Evolutionary conservation across 139 green algal genomes (phyloP), one percentile per base, ranked within the genome.

Genomic region (Dunaliella sp.): DNA sequence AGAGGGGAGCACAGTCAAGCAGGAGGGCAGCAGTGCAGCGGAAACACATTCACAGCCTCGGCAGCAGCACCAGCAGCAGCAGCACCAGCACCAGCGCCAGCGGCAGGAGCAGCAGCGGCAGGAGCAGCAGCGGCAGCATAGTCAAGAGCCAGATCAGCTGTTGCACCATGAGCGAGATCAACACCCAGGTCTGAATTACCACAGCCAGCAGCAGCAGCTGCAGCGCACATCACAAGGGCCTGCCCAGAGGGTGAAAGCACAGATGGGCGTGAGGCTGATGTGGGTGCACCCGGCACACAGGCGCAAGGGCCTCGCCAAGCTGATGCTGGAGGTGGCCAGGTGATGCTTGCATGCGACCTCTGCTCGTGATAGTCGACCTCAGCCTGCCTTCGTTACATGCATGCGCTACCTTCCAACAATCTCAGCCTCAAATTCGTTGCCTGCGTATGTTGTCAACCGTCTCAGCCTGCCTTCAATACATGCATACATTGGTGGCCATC

Each of bases 251-350:
- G 73, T 34, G 73, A 16, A 36, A 24, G 73, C 24, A 33, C 73
- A 34, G 73, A 34, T 88, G 22, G 85, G 85, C 7, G 85, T 88
- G 79, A 59, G 77, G 2, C 57, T 59, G 3, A 0, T 88, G 57
- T 88, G 85, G 85, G 85, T 88, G 58, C 77, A 88, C 31, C 78
- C 79, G 34, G 59, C 58, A 48, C 65, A 80, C 25, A 26, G 85
- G 77, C 57, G 85, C 35, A 36, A 72, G n/a, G 85, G 85, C 24
- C 3, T 88, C 30, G 85, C 78, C 2, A 36, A 36, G 57, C 58
- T 65, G 3, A 48, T 88, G 35, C 78, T 88, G 77, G 85, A 88
- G 12, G 85, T 80, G 3, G 85, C 85, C 24, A 81, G 85, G 85
- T 87, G 77, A 1, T 76, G 12, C 16, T 65, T 7, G 7, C 48